Conservation (phyloP, 352 stramenopile species). For the Paralagenidium karlingii region DNA sequence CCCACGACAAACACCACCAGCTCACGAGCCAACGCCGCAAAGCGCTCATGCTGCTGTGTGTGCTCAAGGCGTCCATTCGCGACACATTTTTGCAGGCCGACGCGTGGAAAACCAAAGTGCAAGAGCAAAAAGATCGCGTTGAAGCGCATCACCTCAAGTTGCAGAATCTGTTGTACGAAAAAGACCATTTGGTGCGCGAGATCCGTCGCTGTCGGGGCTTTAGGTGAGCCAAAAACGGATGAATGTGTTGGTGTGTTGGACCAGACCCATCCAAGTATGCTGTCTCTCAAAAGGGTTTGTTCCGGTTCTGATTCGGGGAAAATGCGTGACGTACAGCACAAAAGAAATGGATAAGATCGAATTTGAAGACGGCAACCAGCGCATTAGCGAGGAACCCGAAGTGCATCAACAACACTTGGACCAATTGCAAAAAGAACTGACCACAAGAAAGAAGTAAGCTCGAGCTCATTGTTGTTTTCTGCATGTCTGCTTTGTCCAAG, state of each 20-base stretch:
- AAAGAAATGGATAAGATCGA: constrained; percentile 77
- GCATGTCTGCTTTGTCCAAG: background rate
- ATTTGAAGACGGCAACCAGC: constrained; percentile 34
- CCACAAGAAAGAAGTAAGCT: constrained; percentile 38
- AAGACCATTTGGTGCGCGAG: constrained; percentile 65
- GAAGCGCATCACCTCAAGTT: constrained; percentile 65
- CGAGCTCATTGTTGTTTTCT: background rate
- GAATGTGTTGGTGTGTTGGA: background rate
- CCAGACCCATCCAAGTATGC: background rate
- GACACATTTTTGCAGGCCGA: constrained; percentile 64
- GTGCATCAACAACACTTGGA: constrained; percentile 47
- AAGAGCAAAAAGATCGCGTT: constrained; percentile 60
- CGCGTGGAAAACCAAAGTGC: constrained; percentile 40
- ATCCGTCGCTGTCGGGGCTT: constrained; percentile 63
- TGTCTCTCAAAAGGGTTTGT: too few relatives aligned
- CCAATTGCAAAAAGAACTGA: constrained; percentile 49
- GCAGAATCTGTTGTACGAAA: constrained; percentile 77
- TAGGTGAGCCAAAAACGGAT: constrained; percentile 8
- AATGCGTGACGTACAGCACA: too few relatives aligned
- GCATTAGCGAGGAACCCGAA: constrained; percentile 35
- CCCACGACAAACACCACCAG: too few relatives aligned
- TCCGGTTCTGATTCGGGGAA: too few relatives aligned
- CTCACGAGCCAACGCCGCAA: constrained; percentile 41
- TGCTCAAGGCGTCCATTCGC: constrained; percentile 37
- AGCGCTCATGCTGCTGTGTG: constrained; percentile 33